phyloP scores from a whole-genome alignment of 441 rosid genomes.

The Isatis lusitanica region DNA sequence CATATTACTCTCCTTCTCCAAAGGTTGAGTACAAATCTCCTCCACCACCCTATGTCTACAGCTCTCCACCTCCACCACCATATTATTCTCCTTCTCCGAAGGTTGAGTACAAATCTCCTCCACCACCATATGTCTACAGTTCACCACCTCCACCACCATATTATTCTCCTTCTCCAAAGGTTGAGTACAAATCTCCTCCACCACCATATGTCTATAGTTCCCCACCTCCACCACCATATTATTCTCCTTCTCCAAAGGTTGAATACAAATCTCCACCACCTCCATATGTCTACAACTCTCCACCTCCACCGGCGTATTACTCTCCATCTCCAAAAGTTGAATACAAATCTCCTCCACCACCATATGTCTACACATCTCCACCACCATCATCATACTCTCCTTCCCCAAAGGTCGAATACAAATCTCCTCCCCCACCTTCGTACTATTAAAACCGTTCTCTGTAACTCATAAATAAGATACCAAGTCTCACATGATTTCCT shows the following conservation, averaged over 20 bases:
- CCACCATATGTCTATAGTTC: conserved; percentile 7
- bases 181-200: conserved; percentile 8
- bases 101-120: neutral
- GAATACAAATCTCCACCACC: conserved; percentile 19
- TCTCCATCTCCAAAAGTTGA: neutral
- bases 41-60: neutral
- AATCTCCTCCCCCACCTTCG: conserved; percentile 13
- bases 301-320: conserved; percentile 10
- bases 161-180: conserved; percentile 1
- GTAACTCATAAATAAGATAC: neutral
- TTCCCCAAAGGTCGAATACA: neutral
- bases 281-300: neutral
- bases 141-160: conserved; percentile 1
- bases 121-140: neutral
- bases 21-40: conserved; percentile 6
- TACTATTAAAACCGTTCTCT: neutral
- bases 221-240: conserved; percentile 11
- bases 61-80: neutral
- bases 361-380: neutral
- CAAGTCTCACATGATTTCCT: neutral
- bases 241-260: conserved; percentile 10
- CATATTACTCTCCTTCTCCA: neutral
- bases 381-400: neutral
- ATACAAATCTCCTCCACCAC: neutral
- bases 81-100: neutral